phyloP scores from a whole-genome alignment of 2,329 filamentous ascomycete species.

The Balansia obtecta region DNA sequence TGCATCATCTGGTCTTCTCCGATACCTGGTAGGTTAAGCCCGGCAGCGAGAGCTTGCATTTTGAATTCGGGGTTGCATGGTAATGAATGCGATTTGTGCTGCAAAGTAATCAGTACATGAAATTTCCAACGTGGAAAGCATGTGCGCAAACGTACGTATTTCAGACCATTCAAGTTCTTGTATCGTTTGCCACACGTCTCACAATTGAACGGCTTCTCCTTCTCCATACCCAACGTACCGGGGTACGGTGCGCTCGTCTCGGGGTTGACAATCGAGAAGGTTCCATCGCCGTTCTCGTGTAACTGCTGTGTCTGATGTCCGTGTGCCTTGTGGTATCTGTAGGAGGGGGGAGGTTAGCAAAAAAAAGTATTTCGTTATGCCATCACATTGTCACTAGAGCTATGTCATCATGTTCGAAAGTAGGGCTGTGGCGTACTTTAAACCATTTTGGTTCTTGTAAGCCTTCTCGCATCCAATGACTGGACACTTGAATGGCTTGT shows the following conservation, averaged over 20 bases:
- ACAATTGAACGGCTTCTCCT: constrained; percentile 97
- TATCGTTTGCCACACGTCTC: constrained; percentile 96
- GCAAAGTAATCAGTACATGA: constrained; percentile 2
- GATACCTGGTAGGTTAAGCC: constrained; percentile 29
- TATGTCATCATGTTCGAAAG: background rate
- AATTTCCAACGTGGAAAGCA: constrained; percentile 12
- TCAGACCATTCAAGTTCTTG: constrained; percentile 96
- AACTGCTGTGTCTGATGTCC: constrained; percentile 95
- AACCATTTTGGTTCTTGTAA: constrained; percentile 97
- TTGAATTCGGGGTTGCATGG: constrained; percentile 77
- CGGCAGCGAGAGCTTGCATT: constrained; percentile 30
- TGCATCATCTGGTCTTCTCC: constrained; percentile 32
- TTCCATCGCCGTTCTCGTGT: constrained; percentile 92
- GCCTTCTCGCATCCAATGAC: constrained; percentile 98
- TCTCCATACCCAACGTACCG: constrained; percentile 97
- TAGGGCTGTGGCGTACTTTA: constrained; percentile 57
- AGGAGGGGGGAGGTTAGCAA: background rate
- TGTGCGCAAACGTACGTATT: constrained; percentile 55
- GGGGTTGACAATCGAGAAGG: constrained; percentile 95
- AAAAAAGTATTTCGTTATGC: background rate
- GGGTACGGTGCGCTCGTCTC: constrained; percentile 90
- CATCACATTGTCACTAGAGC: too few species aligned
- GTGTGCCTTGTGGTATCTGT: constrained; percentile 61
- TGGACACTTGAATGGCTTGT: constrained; percentile 94
- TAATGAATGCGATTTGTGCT: constrained; percentile 72